Conservation (phyloP, 768 basidiomycete genomes). For the Leccinum rimulosum region DNA sequence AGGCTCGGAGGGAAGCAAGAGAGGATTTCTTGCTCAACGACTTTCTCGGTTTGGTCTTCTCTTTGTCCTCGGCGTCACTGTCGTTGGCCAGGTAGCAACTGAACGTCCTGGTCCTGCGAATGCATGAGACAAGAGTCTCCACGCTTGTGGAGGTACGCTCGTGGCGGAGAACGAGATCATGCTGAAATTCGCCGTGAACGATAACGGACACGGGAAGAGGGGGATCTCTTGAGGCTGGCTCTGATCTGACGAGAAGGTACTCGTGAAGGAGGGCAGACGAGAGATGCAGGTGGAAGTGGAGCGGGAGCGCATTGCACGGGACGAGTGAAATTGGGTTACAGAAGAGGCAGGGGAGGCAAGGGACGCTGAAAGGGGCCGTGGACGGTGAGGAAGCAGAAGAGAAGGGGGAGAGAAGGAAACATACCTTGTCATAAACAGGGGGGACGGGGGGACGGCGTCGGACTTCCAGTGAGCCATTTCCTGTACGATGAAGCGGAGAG, state of each 20-base stretch:
- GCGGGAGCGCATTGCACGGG: constrained; percentile 28
- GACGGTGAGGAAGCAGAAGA: constrained; percentile 1
- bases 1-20: constrained; percentile 29
- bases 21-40: constrained; percentile 30
- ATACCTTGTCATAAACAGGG: constrained; percentile 16
- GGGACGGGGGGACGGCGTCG: neutral
- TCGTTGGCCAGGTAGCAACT: constrained; percentile 16
- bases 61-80: constrained; percentile 19
- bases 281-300: constrained; percentile 31
- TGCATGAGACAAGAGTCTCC: constrained; percentile 11
- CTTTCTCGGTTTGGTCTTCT: constrained; percentile 16
- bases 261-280: constrained; percentile 33
- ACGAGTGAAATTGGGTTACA: constrained; percentile 25
- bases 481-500: constrained; percentile 36
- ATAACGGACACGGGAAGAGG: constrained; percentile 29
- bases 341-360: constrained; percentile 31
- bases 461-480: constrained; percentile 34
- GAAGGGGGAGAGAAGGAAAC: neutral
- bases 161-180: constrained; percentile 21
- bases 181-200: constrained; percentile 21
- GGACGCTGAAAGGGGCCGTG: constrained; percentile 18
- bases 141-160: constrained; percentile 16
- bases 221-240: constrained; percentile 27
- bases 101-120: constrained; percentile 16
- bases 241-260: constrained; percentile 33